Percentiles rank a stretch among this genome's conserved stretches.
Conservation (phyloP, 495 filamentous ascomycete genomes). For the Tuber magnatum region DNA sequence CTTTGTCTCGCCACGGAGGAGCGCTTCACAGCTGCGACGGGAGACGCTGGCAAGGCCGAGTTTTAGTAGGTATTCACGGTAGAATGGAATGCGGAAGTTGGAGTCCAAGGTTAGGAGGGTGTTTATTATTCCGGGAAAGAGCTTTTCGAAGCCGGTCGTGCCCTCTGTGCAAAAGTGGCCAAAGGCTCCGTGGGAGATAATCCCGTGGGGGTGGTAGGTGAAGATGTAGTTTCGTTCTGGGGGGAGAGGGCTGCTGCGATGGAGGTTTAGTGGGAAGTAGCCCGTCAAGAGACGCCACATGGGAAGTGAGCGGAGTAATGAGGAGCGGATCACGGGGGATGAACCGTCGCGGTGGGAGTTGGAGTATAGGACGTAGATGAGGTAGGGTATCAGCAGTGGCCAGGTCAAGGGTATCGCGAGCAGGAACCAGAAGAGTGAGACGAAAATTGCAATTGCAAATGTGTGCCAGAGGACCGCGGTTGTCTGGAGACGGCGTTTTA, state of each 20-base stretch:
- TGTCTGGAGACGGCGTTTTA: conserved; percentile 81
- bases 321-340: conserved; percentile 59
- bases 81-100: conserved; percentile 90
- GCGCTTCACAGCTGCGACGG: conserved; percentile 78
- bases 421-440: conserved; percentile 82
- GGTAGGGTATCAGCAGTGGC: conserved; percentile 85
- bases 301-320: conserved; percentile 62
- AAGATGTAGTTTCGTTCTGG: conserved; percentile 92
- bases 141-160: conserved; percentile 61
- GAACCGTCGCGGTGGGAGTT: conserved; percentile 65
- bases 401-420: conserved; percentile 85
- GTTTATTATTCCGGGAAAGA: conserved; percentile 95
- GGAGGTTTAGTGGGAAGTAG: conserved; percentile 84
- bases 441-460: conserved; percentile 63
- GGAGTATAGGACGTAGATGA: conserved; percentile 74
- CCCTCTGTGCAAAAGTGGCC: conserved; percentile 80
- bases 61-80: conserved; percentile 81
- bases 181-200: conserved; percentile 92
- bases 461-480: conserved; percentile 78
- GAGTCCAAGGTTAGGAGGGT: conserved; percentile 84
- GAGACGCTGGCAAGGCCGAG: conserved; percentile 85
- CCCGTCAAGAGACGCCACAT: conserved; percentile 84
- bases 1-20: conserved; percentile 47
- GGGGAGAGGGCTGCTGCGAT: conserved; percentile 71
- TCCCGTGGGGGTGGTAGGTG: conserved; percentile 94